These are phyloP conservation scores for Acanthamoeba culbertsoni DNA, from an alignment of 208 protist genomes.

Conservation along the genomic window DNA sequence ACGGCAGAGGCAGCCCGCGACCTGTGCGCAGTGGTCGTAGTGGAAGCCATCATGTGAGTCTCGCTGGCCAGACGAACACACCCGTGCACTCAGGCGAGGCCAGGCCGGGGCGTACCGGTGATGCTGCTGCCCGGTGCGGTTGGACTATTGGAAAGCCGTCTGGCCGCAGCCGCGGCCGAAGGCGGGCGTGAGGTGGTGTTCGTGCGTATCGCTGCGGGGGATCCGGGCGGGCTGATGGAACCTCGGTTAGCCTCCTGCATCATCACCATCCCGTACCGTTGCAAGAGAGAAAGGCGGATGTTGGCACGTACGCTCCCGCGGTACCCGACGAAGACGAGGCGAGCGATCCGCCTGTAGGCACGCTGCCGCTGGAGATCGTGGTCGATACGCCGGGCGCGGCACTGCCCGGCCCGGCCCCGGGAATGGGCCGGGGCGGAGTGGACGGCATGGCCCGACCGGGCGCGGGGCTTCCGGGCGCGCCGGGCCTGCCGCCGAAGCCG, in stretches of 20 bases:
- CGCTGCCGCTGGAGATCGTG: neutral
- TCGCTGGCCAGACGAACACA: neutral
- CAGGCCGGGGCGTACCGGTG: neutral
- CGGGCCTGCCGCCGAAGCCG: neutral
- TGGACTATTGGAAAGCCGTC: neutral
- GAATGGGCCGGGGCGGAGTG: neutral
- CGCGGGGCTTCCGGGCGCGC: neutral
- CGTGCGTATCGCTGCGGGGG: neutral
- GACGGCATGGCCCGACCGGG: neutral
- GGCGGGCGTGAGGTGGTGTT: neutral
- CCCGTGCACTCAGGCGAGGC: neutral
- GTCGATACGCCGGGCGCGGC: neutral
- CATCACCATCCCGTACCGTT: no score
- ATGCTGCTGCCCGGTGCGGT: neutral
- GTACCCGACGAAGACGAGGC: slow-evolving; percentile 2
- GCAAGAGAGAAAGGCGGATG: neutral
- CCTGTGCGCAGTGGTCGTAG: neutral
- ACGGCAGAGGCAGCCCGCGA: slow-evolving; percentile 4
- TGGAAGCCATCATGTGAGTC: neutral
- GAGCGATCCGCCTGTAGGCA: neutral
- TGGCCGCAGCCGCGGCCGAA: neutral
- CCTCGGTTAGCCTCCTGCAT: no score
- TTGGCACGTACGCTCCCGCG: neutral
- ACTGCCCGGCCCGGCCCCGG: neutral
- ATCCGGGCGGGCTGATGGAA: neutral